Base-by-base conservation (phyloP, 768 basidiomycete species). In the Crepidotus variabilis region DNA sequence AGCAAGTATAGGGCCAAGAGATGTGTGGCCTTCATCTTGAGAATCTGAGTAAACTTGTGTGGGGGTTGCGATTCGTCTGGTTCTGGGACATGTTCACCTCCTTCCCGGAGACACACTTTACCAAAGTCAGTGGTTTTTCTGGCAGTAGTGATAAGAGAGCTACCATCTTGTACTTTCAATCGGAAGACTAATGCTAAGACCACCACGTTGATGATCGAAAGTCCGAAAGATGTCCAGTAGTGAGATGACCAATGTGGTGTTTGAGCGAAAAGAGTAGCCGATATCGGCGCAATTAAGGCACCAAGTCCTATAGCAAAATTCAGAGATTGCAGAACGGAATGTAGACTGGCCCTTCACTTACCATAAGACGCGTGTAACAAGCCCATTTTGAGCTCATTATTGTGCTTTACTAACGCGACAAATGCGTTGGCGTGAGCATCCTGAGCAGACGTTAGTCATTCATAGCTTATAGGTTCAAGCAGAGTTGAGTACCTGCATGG, bases 191-290 rank as follows among this genome's bases (percentile, higher is more conserved):
- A 55, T 2, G 77, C 60, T 2, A 92, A 69, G 3, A 82, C 52
- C 7, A 77, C n/a, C 0, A 77, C 71, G 60, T 88, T 92, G 39
- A 74, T 58, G n/a, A 83, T 52, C 0, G 88, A 83, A 11, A 94
- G 59, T 0, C 80, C 84, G 1, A 92, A 68, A 0, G 89, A 89
- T 2, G 74, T 73, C 18, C 92, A 76, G 62, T 87, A 94, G 66
- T 93, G 87, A 66, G 87, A 85, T 0, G 85, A 88, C 92, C 92
- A 93, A 32, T 71, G 77, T 1, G 61, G 66, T 36, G 80, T 64
- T 53, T 83, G 80, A 0, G 88, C 75, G 60, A 95, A 94, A 52
- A 91, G 88, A 0, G 93, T 95, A 0, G 92, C 78, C 0, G 87
- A 82, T 16, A 94, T 77, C 4, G 93, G 92, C 0, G 91, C 70